Conservation (phyloP, 495 filamentous ascomycete species). For the Thermothielavioides terrestris region DNA sequence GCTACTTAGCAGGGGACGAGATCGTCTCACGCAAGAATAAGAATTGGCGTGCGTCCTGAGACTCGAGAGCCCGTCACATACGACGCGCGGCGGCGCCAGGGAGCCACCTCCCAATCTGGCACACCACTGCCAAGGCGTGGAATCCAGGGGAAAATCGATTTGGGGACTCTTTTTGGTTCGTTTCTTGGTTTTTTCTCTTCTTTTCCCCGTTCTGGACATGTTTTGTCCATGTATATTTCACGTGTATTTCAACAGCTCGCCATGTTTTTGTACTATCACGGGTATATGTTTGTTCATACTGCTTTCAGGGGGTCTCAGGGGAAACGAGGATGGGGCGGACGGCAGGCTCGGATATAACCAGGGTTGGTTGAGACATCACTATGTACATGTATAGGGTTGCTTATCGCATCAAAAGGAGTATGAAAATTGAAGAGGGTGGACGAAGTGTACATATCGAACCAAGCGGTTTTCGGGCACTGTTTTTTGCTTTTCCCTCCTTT, state of each 20-base stretch:
- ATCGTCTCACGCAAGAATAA: slow-evolving; percentile 1
- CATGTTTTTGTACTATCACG: too few relatives aligned
- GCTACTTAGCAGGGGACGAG: not conserved
- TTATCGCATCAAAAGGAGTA: not conserved
- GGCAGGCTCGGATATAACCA: too few relatives aligned
- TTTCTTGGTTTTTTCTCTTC: not conserved
- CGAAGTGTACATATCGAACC: too few relatives aligned
- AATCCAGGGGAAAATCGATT: not conserved
- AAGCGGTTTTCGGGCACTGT: too few relatives aligned
- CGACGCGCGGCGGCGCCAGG: slow-evolving; percentile 1
- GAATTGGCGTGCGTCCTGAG: not conserved
- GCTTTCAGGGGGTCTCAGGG: too few relatives aligned
- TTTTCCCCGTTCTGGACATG: not conserved
- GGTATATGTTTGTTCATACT: not conserved
- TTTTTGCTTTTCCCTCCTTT: not conserved
- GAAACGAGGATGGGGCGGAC: too few relatives aligned
- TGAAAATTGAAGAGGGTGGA: not conserved
- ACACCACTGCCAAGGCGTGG: not conserved
- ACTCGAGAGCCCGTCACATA: not conserved
- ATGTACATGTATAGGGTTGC: too few relatives aligned
- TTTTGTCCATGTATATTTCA: not conserved
- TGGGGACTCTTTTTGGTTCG: not conserved
- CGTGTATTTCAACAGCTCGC: not conserved
- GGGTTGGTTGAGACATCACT: too few relatives aligned
- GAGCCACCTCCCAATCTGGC: not conserved